Conservation (phyloP, 2,329 filamentous ascomycete genomes). For the Teratosphaeria viscida region DNA sequence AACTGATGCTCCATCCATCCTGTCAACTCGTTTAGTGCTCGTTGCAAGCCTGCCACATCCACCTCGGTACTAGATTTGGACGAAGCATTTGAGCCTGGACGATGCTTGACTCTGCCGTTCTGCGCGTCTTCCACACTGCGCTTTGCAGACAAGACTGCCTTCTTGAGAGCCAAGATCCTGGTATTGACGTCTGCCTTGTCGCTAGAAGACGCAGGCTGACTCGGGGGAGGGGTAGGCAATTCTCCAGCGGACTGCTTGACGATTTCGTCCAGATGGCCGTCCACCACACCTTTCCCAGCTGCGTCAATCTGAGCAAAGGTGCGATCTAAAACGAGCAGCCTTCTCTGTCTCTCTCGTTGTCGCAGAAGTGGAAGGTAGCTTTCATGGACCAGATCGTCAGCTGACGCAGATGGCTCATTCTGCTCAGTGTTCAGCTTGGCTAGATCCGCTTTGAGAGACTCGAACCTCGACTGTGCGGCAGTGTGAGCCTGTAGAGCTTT, state of each 20-base stretch:
- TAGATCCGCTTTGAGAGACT: constrained; percentile 20
- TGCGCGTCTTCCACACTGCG: constrained; percentile 7
- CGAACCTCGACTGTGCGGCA: constrained; percentile 18
- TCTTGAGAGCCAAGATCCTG: constrained; percentile 20
- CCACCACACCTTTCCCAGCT: constrained; percentile 7
- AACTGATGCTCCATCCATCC: constrained; percentile 25
- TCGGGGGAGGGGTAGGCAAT: constrained; percentile 16
- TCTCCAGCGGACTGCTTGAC: constrained; percentile 18
- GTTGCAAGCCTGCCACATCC: constrained; percentile 19
- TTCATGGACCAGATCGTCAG: not conserved
- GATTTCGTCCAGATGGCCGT: constrained; percentile 16
- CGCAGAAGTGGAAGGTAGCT: constrained; percentile 12
- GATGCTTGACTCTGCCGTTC: constrained; percentile 4
- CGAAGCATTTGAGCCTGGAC: not conserved
- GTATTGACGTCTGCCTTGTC: constrained; percentile 14
- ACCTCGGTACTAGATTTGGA: constrained; percentile 5
- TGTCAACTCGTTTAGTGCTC: constrained; percentile 22
- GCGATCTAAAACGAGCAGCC: constrained; percentile 18
- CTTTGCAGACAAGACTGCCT: constrained; percentile 18
- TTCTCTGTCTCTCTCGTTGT: constrained; percentile 18
- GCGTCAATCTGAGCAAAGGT: constrained; percentile 11
- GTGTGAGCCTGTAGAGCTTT: constrained; percentile 21
- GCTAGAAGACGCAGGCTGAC: constrained; percentile 5
- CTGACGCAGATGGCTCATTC: too few relatives aligned
- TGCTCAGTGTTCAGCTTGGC: constrained; percentile 4